Evolutionary conservation across 2,329 filamentous ascomycete genomes (phyloP), one percentile per base, ranked within the genome.

Genomic region (Hysterium pulicare): DNA sequence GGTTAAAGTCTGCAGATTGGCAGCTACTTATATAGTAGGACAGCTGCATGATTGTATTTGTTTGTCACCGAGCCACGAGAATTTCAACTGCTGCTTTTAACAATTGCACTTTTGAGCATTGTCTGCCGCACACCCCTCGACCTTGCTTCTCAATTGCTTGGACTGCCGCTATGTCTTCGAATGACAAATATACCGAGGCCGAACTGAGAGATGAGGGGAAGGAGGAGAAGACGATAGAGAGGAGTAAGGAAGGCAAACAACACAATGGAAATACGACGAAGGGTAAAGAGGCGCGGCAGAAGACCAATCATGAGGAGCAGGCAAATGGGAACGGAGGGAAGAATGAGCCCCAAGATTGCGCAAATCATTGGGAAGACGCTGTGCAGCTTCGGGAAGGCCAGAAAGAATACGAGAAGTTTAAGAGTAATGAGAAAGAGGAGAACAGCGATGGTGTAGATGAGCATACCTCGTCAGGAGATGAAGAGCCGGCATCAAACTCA

Each of bases 111-210:
- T n/a, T n/a, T n/a, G n/a, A n/a, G n/a, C n/a, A n/a, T n/a, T n/a
- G n/a, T n/a, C n/a, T n/a, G n/a, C n/a, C n/a, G n/a, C n/a, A n/a
- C n/a, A n/a, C n/a, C n/a, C n/a, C n/a, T n/a, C n/a, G n/a, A n/a
- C n/a, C n/a, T n/a, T n/a, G n/a, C n/a, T n/a, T n/a, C n/a, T n/a
- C n/a, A n/a, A n/a, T n/a, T n/a, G n/a, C n/a, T n/a, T n/a, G n/a
- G n/a, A n/a, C n/a, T n/a, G n/a, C n/a, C n/a, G n/a, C n/a, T n/a
- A 75, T 74, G 71, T 64, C 71, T 33, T 61, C 69, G 3, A 70
- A 69, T 45, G 69, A 72, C 44, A 75, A 74, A 38, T 74, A 74
- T 48, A 71, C 65, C 30, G 68, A 74, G 42, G 71, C 71, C 1
- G 53, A 74, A 41, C 64, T 74, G 10, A 63, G 71, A 17, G 67